Evolutionary conservation across 805 yeast species (phyloP), one percentile per base, ranked within the genome.

Genomic region (Candida germanica): DNA sequence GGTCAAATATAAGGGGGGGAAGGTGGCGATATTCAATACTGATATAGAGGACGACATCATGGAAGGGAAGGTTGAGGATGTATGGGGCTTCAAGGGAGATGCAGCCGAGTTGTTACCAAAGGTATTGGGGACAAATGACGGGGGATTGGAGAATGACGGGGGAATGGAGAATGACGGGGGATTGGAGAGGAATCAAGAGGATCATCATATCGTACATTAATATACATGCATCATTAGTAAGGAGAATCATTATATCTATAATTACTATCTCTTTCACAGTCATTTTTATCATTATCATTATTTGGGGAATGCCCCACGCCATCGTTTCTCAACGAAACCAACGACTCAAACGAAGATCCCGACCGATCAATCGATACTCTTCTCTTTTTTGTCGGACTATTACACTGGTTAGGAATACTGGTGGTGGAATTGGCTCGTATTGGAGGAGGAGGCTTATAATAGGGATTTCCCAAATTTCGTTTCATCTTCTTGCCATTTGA

Each of bases 61-160:
- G 19, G 48, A 59, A 0, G 70, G 73, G 1, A 61, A 64, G 25
- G 72, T 64, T 8, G 59, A 59, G 11, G 54, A 52, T 5, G 66
- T 71, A 10, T 86, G 89, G 88, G 83, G 81, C 23, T 85, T 87
- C 51, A 57, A 68, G 36, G 96, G 96, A 1, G 93, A 87, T 53
- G 89, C 94, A 0, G 80, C 89, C 0, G 73, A 73, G 33, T 65
- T 76, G 61, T 63, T 87, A 13, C 94, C 94, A 0, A 33, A 55
- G 17, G 88, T 87, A 3, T 63, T 14, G 54, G 55, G 11, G 50
- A 49, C 8, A 15, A 12, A 27, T 27, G 14, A 27, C n/a, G n/a
- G n/a, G n/a, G n/a, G n/a, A n/a, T n/a, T n/a, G n/a, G n/a, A n/a
- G n/a, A n/a, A n/a, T n/a, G n/a, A n/a, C n/a, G n/a, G n/a, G n/a